These are phyloP conservation scores for Crithidia sp. DNA, from an alignment of 208 protist genomes.

Conservation along the genomic window DNA sequence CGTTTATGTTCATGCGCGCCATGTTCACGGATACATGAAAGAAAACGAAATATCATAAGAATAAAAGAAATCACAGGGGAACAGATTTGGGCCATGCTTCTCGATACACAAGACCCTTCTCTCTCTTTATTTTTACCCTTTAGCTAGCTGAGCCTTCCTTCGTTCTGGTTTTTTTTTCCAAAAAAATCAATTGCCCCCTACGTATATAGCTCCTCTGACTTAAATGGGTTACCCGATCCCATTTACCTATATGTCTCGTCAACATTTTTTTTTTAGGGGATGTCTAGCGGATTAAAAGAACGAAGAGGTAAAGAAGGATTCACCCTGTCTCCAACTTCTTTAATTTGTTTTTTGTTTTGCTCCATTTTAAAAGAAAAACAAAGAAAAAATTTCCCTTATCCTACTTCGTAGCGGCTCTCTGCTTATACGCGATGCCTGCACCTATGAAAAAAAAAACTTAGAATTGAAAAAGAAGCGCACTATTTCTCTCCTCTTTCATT, in stretches of 20 bases:
- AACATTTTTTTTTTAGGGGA: background rate
- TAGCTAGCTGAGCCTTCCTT: background rate
- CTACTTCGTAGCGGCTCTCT: background rate
- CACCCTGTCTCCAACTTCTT: background rate
- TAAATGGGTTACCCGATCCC: too few species aligned
- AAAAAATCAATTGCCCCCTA: too few species aligned
- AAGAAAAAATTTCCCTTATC: background rate
- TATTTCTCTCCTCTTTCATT: too few species aligned
- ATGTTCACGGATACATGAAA: slow-evolving; percentile 5
- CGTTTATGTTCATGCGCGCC: background rate
- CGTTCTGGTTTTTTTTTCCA: background rate
- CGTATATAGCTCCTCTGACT: too few species aligned
- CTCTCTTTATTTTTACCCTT: too few species aligned
- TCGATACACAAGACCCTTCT: too few species aligned
- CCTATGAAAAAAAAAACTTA: background rate
- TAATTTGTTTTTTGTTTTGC: slow-evolving; percentile 1
- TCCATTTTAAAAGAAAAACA: background rate
- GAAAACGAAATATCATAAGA: slow-evolving; percentile 3
- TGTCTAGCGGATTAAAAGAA: slow-evolving; percentile 5
- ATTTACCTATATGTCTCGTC: too few species aligned
- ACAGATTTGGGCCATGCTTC: too few species aligned
- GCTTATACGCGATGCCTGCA: background rate
- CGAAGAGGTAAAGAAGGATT: slow-evolving; percentile 1
- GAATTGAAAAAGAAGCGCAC: background rate
- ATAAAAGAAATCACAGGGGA: background rate